phyloP scores from a whole-genome alignment of 345 rosid genomes.

The Excoecaria cochinchinensis region DNA sequence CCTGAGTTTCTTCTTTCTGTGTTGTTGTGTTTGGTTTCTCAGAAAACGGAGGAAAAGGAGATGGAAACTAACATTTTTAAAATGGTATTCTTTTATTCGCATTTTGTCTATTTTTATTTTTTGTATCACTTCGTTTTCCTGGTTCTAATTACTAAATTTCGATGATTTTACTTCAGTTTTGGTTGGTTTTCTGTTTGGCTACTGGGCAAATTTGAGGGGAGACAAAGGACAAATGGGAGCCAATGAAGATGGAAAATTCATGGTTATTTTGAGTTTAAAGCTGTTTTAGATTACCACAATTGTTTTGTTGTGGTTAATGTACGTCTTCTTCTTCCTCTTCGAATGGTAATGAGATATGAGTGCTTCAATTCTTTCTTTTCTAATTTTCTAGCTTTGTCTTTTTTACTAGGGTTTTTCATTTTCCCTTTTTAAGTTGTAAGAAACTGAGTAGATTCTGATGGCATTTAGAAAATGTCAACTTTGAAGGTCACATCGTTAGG shows the following conservation, averaged over 20 bases:
- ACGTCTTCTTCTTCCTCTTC: too few relatives aligned
- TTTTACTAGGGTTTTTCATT: neutral
- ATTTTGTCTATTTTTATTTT: neutral
- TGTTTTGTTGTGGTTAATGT: too few relatives aligned
- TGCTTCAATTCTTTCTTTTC: neutral
- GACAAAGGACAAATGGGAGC: neutral
- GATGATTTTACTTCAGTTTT: neutral
- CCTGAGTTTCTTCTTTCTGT: neutral
- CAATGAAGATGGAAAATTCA: neutral
- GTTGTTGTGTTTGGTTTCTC: conserved; percentile 10
- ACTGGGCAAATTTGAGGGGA: neutral
- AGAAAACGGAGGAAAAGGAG: neutral
- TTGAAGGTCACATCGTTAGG: neutral
- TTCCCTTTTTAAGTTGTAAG: neutral
- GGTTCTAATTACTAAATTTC: neutral
- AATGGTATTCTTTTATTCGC: neutral
- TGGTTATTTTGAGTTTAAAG: neutral
- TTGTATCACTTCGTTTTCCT: neutral
- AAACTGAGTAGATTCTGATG: neutral
- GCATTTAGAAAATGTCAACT: neutral
- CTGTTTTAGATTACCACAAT: neutral
- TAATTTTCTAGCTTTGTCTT: neutral
- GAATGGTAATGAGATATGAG: too few relatives aligned
- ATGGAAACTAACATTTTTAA: neutral
- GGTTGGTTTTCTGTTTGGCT: neutral